Conservation (phyloP, 768 basidiomycete genomes). For the Suillus spraguei region DNA sequence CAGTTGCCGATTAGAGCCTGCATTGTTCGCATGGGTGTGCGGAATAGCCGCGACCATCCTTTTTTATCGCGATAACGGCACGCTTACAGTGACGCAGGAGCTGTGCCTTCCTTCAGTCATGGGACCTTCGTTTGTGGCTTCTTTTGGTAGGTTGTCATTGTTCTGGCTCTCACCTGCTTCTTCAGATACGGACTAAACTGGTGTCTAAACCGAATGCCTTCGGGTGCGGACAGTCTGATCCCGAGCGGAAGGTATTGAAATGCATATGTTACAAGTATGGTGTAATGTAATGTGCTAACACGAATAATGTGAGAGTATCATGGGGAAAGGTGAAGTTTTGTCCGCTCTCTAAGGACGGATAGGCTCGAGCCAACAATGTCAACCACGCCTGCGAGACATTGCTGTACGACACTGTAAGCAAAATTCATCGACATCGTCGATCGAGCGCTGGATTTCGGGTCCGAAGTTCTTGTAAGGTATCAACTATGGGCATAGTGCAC, state of each 20-base stretch:
- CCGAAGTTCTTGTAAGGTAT: constrained; percentile 57
- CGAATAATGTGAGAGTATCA: constrained; percentile 9
- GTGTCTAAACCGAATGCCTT: constrained; percentile 8
- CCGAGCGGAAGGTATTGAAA: constrained; percentile 23
- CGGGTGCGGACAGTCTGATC: constrained; percentile 14
- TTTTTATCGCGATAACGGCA: constrained; percentile 16
- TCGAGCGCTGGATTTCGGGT: constrained; percentile 64
- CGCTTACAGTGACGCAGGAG: constrained; percentile 4
- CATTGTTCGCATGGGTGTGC: constrained; percentile 5
- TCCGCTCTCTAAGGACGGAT: background rate
- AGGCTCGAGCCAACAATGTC: constrained; percentile 12
- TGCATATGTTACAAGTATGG: constrained; percentile 30
- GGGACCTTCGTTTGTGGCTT: constrained; percentile 5
- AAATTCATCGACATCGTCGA: constrained; percentile 71
- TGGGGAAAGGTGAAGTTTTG: background rate
- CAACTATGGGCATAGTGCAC: constrained; percentile 14
- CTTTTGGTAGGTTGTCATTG: background rate
- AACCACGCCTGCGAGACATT: constrained; percentile 35
- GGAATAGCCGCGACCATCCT: background rate
- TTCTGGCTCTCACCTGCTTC: constrained; percentile 4
- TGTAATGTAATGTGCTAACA: constrained; percentile 23
- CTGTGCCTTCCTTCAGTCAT: constrained; percentile 14
- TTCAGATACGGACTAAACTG: background rate
- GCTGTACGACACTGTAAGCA: constrained; percentile 74
- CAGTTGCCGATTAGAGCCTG: constrained; percentile 4